Evolutionary conservation across 805 yeast species (phyloP), one percentile per base, ranked within the genome.

Genomic region (Debaryomyces hansenii): DNA sequence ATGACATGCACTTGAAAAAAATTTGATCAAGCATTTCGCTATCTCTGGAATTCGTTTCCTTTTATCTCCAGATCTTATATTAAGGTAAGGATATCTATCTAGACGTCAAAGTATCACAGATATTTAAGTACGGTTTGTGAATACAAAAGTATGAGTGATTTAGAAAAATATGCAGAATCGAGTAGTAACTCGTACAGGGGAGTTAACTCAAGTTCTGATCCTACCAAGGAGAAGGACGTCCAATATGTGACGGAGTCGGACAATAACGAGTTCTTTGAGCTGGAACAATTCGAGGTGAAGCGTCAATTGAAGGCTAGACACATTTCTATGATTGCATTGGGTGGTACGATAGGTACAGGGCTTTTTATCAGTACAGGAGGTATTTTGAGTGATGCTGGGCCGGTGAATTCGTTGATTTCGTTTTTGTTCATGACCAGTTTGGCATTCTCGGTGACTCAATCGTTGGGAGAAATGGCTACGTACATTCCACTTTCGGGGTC

Each of bases 291-390:
- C 34, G 16, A 31, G 34, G 16, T 37, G 28, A 18, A 20, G 28
- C 16, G 28, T 10, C 16, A 45, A 11, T 41, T 45, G 24, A 80
- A 79, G 55, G 62, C 68, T 38, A 77, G 90, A 59, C 87, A 83
- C 55, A 60, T 84, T 56, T 81, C 82, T 53, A 82, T 84, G 79
- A 77, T 84, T 51, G 82, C 88, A 35, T 79, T 84, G 37, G 87
- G 87, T 37, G 83, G 85, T 37, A 75, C 83, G 37, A 79, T 83
- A 33, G 88, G 88, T 47, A 82, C 87, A 2, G 88, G 90, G 58
- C 65, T 84, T 47, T 81, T 83, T 49, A 78, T 84, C 41, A 85
- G 86, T 48, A 77, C 86, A 1, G 88, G 45, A 6, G 28, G 42
- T 10, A 40, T 39, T 12, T 66, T 84, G 50, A 61, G 59, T 32